Conservation (phyloP, 2,329 filamentous ascomycete genomes). For the Fusarium camptoceras region DNA sequence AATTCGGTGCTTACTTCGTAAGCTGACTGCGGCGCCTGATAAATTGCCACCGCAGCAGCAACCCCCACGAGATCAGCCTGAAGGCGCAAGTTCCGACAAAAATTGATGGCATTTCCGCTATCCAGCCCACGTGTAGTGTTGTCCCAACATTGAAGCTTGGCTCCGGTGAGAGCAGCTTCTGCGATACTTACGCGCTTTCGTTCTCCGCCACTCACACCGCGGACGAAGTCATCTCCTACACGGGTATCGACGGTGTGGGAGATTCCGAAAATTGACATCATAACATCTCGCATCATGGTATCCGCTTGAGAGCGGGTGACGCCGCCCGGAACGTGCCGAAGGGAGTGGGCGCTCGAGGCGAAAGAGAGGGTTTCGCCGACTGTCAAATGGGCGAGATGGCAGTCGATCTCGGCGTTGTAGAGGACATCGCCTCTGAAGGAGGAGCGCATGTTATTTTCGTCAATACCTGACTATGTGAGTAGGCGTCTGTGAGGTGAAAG, state of each 20-base stretch:
- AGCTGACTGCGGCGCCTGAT: conserved; percentile 71
- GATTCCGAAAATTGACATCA: conserved; percentile 83
- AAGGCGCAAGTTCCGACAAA: conserved; percentile 43
- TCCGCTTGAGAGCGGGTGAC: conserved; percentile 31
- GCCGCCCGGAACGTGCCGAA: conserved; percentile 61
- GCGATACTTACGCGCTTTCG: conserved; percentile 82
- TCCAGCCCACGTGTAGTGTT: conserved; percentile 49
- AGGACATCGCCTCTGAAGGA: conserved; percentile 67
- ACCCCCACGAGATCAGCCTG: conserved; percentile 46
- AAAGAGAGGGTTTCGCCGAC: conserved; percentile 74
- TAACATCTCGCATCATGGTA: conserved; percentile 59
- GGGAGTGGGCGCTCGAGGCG: conserved; percentile 71
- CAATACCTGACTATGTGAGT: conserved; percentile 39
- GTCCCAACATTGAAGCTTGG: conserved; percentile 50
- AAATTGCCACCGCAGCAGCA: conserved; percentile 56
- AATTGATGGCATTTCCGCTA: conserved; percentile 47
- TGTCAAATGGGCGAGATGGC: conserved; percentile 75
- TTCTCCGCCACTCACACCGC: conserved; percentile 82
- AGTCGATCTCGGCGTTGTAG: conserved; percentile 73
- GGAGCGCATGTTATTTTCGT: conserved; percentile 52
- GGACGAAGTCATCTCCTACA: conserved; percentile 75
- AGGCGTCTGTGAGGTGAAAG: fast-evolving
- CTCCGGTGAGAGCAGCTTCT: conserved; percentile 63
- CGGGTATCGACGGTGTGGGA: conserved; percentile 77
- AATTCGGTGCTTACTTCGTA: conserved; percentile 57